Conservation (phyloP, 768 basidiomycete species). For the Boletus barrowsii region DNA sequence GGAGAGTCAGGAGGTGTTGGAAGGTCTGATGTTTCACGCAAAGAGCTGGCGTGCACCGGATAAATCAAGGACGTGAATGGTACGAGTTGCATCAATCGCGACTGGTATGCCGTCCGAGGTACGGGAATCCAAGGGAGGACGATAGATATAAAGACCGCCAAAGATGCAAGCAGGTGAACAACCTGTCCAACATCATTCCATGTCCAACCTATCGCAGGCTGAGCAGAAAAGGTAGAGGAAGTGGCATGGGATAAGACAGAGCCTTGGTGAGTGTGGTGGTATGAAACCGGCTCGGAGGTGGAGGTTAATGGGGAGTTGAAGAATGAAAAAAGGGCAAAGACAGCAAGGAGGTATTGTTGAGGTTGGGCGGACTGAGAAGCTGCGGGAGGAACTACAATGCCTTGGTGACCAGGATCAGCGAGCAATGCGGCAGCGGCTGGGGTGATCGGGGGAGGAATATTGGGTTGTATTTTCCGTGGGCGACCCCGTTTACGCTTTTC, state of each 20-base stretch:
- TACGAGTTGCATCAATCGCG: conserved; percentile 25
- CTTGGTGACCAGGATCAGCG: conserved; percentile 14
- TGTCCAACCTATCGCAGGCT: conserved; percentile 33
- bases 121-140: conserved; percentile 46
- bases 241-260: conserved; percentile 47
- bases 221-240: conserved; percentile 14
- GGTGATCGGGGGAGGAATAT: conserved; percentile 36
- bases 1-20: conserved; percentile 31
- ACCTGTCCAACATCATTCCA: conserved; percentile 56
- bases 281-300: conserved; percentile 28
- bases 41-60: background rate
- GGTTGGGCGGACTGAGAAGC: conserved; percentile 21
- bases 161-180: conserved; percentile 64
- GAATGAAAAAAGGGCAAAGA: conserved; percentile 82
- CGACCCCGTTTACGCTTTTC: conserved; percentile 85
- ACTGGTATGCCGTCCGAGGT: conserved; percentile 18
- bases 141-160: conserved; percentile 58
- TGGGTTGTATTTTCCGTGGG: conserved; percentile 67
- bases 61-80: conserved; percentile 21
- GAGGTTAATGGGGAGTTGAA: conserved; percentile 72
- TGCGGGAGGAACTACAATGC: conserved; percentile 10
- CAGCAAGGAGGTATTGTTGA: conserved; percentile 74
- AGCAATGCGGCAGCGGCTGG: conserved; percentile 22
- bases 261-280: conserved; percentile 55
- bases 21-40: conserved; percentile 14